Evolutionary conservation across 2,329 filamentous ascomycete genomes (phyloP).

Genomic region (Botryosphaeria dothidea): DNA sequence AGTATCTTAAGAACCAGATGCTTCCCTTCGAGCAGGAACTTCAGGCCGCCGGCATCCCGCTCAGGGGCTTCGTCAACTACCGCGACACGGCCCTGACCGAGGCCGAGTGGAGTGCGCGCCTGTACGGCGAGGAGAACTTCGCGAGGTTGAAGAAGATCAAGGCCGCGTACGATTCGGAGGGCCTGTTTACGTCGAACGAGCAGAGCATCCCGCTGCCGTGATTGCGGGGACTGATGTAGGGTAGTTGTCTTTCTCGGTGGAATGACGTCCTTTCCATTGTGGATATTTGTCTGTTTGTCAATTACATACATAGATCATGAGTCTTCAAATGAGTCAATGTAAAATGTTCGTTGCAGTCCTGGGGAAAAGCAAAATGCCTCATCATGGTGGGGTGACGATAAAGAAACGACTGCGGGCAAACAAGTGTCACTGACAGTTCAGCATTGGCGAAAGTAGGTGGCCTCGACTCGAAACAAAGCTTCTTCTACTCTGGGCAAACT

Average conservation of each 20-base stretch:
- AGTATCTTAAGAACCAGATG: conserved; percentile 26
- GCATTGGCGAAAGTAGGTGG: no score
- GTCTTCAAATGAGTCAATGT: no score
- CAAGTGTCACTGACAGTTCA: no score
- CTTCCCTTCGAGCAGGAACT: conserved; percentile 24
- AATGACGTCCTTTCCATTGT: no score
- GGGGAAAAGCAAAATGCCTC: no score
- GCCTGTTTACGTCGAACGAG: conserved; percentile 23
- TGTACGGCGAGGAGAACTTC: conserved; percentile 25
- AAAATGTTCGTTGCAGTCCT: no score
- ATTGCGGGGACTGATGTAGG: not conserved
- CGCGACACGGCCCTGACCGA: conserved; percentile 23
- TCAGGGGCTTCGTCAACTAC: conserved; percentile 27
- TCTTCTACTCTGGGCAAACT: not conserved
- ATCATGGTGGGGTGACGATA: no score
- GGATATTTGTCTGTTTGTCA: no score
- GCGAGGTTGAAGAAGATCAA: conserved; percentile 25
- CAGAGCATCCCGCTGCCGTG: conserved; percentile 22
- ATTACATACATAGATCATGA: no score
- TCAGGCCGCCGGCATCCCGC: conserved; percentile 18
- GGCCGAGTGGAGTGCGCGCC: conserved; percentile 24
- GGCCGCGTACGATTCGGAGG: conserved; percentile 21
- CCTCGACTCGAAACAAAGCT: not conserved
- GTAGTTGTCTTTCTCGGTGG: not conserved
- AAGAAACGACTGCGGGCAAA: no score